Evolutionary conservation across 768 basidiomycete genomes (phyloP), one percentile per base, ranked within the genome.

Genomic region (Mrakia blollopis): DNA sequence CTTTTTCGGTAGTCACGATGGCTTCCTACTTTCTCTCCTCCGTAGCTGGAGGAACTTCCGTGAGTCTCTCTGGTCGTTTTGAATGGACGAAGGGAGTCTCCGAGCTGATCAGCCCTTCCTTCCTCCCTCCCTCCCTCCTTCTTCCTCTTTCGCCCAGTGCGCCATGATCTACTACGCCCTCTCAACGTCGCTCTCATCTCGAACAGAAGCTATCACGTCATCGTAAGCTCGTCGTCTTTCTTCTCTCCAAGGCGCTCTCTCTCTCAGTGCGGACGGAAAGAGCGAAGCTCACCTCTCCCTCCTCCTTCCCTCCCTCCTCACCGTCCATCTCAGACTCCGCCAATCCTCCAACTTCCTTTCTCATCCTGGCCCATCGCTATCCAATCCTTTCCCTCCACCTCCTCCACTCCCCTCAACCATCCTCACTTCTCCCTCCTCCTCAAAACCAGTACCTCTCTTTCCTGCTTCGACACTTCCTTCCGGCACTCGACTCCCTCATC

Each of bases 131-230:
- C 10, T 30, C 28, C 61, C 13, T n/a, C n/a, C 25, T 62, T 32
- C 60, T 39, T 39, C 63, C 63, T 39, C 39, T 41, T 39, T 39
- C 44, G 21, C 35, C 21, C n/a, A 39, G 21, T 39, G 25, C 39
- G 72, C 60, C 39, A 61, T 61, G 61, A 62, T 73, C 14, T 73
- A 73, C 72, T 73, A 73, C 61, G 21, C 72, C 3, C 41, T 73
- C n/a, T 60, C 72, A 3, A 73, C 37, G 32, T 37, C 60, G 23
- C 32, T 73, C 8, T 41, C 60, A 18, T 44, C 60, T 28, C 72
- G 72, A 25, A 73, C 72, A 7, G 61, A 73, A 4, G n/a, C 28
- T 3, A 44, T 73, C 25, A 61, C 61, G 11, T n/a, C 72, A 23
- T 73, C 72, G 72, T 73, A 10, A 21, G 61, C 37, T 1, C 14